Percentiles rank a stretch among this genome's conserved stretches.
Evolutionary conservation across 257 asterid genomes (phyloP).

Genomic region (Ligustrum vulgare): DNA sequence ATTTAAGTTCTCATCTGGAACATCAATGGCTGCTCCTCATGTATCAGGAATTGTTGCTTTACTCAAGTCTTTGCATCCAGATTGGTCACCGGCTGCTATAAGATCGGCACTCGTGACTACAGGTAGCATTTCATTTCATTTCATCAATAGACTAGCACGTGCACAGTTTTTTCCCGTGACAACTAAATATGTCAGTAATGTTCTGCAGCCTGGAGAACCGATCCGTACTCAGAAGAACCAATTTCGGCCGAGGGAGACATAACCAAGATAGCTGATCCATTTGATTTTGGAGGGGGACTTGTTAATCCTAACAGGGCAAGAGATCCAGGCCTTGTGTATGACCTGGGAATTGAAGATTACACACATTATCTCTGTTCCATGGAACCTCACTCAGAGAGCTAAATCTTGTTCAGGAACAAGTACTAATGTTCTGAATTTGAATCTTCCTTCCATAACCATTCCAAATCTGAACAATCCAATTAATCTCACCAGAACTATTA

Average conservation of each 20-base stretch:
- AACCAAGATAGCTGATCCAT: constrained; percentile 27
- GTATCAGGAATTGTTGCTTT: constrained; percentile 35
- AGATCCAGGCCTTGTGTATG: constrained; percentile 34
- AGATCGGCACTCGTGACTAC: constrained; percentile 37
- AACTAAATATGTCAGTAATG: background rate
- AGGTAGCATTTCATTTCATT: constrained; percentile 7
- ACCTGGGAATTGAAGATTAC: constrained; percentile 32
- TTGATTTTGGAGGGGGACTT: constrained; percentile 38
- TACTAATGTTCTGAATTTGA: constrained; percentile 28
- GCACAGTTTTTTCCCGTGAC: background rate
- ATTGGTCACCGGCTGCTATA: constrained; percentile 42
- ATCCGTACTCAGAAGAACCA: constrained; percentile 31
- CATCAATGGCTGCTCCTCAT: constrained; percentile 46
- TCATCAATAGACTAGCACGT: background rate
- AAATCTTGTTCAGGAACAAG: constrained; percentile 19
- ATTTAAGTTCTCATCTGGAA: constrained; percentile 17
- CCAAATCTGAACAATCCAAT: constrained; percentile 21
- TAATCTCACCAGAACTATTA: constrained; percentile 27
- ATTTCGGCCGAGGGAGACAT: constrained; percentile 14
- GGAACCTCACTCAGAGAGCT: constrained; percentile 10
- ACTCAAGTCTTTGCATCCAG: constrained; percentile 37
- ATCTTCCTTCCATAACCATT: constrained; percentile 41
- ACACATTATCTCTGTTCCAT: constrained; percentile 33
- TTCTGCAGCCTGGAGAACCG: constrained; percentile 31
- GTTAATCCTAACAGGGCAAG: constrained; percentile 29